Conservation (phyloP, 495 filamentous ascomycete species). For the Podospora pseudocomata region DNA sequence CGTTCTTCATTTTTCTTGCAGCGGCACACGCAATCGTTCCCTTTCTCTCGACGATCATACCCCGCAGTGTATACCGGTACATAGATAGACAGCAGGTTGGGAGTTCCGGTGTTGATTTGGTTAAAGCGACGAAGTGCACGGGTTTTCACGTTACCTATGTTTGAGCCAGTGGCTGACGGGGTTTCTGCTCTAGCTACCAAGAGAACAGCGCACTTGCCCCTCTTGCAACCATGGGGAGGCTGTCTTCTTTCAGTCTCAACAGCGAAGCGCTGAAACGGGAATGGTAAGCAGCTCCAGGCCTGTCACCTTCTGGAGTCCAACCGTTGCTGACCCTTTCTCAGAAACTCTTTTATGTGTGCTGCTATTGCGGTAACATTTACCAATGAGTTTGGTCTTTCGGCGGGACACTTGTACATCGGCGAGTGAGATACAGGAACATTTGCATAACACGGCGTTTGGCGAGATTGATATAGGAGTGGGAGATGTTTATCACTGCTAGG, state of each 20-base stretch:
- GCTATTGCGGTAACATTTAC: constrained; percentile 84
- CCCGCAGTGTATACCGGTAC: background rate
- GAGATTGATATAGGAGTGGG: background rate
- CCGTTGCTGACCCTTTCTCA: constrained; percentile 39
- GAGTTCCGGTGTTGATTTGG: constrained; percentile 2
- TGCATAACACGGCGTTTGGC: constrained; percentile 18
- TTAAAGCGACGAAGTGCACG: constrained; percentile 8
- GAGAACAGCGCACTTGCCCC: constrained; percentile 77
- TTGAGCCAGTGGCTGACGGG: constrained; percentile 39
- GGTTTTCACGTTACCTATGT: background rate
- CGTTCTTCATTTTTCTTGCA: background rate
- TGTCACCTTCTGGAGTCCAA: background rate
- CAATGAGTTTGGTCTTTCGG: constrained; percentile 36
- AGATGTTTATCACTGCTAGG: background rate
- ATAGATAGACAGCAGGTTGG: background rate
- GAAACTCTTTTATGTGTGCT: constrained; percentile 98
- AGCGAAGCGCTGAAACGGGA: constrained; percentile 91
- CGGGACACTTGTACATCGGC: background rate
- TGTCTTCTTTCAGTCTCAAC: constrained; percentile 98
- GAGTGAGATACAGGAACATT: background rate
- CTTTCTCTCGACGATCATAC: background rate
- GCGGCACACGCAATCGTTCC: background rate
- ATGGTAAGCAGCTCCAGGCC: constrained; percentile 64
- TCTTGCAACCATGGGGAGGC: constrained; percentile 79
- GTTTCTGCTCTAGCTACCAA: constrained; percentile 66